Evolutionary conservation across 2,329 filamentous ascomycete species (phyloP).

Genomic region (Exophiala aquamarina): DNA sequence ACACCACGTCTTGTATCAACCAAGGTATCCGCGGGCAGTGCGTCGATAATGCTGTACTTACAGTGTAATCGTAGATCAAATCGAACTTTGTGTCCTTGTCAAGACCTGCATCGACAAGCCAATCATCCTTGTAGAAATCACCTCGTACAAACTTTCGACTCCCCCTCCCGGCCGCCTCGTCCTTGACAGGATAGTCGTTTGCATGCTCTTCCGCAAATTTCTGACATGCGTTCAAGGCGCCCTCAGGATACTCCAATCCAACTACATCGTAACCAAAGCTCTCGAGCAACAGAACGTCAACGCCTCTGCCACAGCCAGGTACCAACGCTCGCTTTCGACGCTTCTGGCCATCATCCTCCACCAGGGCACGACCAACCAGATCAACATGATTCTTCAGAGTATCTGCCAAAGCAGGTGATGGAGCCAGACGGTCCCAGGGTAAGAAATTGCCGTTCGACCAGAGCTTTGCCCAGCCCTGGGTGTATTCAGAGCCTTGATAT

Average conservation of each 20-base stretch:
- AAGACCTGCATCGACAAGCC: conserved; percentile 37
- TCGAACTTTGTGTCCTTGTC: conserved; percentile 38
- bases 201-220: conserved; percentile 33
- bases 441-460: conserved; percentile 55
- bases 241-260: conserved; percentile 67
- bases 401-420: conserved; percentile 61
- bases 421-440: conserved; percentile 60
- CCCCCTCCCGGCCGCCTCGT: conserved; percentile 38
- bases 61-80: conserved; percentile 64
- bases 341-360: conserved; percentile 38
- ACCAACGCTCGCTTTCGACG: conserved; percentile 63
- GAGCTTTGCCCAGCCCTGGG: conserved; percentile 55
- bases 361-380: conserved; percentile 38
- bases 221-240: conserved; percentile 43
- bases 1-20: conserved; percentile 10
- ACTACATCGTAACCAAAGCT: conserved; percentile 74
- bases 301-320: conserved; percentile 78
- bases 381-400: conserved; percentile 42
- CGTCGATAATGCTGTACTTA: conserved; percentile 34
- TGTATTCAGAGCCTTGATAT: conserved; percentile 41
- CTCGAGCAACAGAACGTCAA: conserved; percentile 75
- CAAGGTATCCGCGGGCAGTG: not conserved
- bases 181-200: conserved; percentile 37
- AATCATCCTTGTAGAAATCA: conserved; percentile 47
- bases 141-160: conserved; percentile 43